phyloP scores from a whole-genome alignment of 2,329 filamentous ascomycete species.

The Clonostachys sp. region DNA sequence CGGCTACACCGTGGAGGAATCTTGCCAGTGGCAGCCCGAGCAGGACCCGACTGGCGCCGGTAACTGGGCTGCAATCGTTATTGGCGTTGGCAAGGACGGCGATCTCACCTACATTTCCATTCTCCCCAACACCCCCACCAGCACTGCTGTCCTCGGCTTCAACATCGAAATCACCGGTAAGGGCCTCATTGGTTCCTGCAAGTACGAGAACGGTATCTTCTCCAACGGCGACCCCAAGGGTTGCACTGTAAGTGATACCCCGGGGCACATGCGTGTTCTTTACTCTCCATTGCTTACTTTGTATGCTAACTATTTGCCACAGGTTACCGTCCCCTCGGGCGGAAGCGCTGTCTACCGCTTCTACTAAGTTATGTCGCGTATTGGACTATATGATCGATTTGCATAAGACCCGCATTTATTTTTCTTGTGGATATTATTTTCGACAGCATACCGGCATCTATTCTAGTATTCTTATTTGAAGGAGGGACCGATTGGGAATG shows the following conservation, averaged over 20 bases:
- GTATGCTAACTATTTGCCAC: conserved; percentile 9
- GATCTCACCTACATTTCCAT: conserved; percentile 76
- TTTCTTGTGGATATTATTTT: conserved; percentile 7
- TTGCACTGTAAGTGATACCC: conserved; percentile 69
- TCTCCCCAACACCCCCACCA: conserved; percentile 80
- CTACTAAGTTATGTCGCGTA: conserved; percentile 17
- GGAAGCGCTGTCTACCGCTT: conserved; percentile 38
- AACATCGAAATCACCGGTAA: conserved; percentile 74
- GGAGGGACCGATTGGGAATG: too few species aligned
- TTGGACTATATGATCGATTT: conserved; percentile 9
- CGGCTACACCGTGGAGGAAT: conserved; percentile 60
- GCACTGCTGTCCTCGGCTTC: conserved; percentile 64
- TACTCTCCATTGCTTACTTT: too few species aligned
- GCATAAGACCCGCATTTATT: conserved; percentile 11
- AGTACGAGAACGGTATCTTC: conserved; percentile 61
- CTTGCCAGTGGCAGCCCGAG: conserved; percentile 69
- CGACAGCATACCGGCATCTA: too few species aligned
- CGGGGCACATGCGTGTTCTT: background rate
- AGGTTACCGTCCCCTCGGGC: conserved; percentile 38
- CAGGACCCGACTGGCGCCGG: conserved; percentile 51
- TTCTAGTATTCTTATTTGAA: too few species aligned
- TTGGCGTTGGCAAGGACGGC: conserved; percentile 71
- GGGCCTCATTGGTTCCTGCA: conserved; percentile 48
- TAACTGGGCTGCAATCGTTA: conserved; percentile 84
- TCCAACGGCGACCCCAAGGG: conserved; percentile 50